phyloP scores from a whole-genome alignment of 2,329 filamentous ascomycete genomes.

The Periconia digitata region DNA sequence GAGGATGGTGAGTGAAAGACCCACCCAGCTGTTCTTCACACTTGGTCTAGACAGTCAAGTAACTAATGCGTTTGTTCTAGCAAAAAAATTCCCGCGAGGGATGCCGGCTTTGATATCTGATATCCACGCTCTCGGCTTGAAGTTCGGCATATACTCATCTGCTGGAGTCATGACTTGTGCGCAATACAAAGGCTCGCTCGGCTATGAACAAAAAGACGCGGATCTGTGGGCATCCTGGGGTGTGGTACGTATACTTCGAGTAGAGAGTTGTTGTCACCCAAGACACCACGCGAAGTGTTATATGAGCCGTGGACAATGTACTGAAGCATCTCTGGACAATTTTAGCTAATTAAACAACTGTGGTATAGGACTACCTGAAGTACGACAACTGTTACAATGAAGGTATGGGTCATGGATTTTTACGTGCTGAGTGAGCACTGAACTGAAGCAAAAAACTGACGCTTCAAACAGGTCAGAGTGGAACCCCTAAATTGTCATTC shows the following conservation, averaged over 20 bases:
- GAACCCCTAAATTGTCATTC: slow-evolving; percentile 27
- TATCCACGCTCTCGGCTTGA: slow-evolving; percentile 50
- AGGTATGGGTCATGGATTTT: too few species aligned
- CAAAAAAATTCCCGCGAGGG: slow-evolving; percentile 64
- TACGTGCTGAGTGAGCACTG: too few species aligned
- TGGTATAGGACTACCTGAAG: slow-evolving; percentile 42
- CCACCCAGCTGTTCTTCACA: not conserved
- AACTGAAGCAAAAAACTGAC: too few species aligned
- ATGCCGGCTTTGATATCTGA: slow-evolving; percentile 56
- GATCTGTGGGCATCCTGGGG: slow-evolving; percentile 34
- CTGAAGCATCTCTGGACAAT: not conserved
- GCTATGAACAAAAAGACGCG: slow-evolving; percentile 28
- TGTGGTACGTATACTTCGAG: too few species aligned
- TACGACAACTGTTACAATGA: slow-evolving; percentile 42
- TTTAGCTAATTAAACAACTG: too few species aligned
- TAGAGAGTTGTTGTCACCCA: too few species aligned
- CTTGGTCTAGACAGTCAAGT: slow-evolving; percentile 7
- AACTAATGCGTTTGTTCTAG: slow-evolving; percentile 17
- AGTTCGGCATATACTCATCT: slow-evolving; percentile 65
- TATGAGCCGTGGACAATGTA: not conserved
- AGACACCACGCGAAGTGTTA: not conserved
- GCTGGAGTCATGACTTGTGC: slow-evolving; percentile 57
- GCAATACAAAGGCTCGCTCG: slow-evolving; percentile 48
- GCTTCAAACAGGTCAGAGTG: too few species aligned
- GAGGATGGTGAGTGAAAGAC: slow-evolving; percentile 3